Evolutionary conservation across 148 eudicot species (phyloP).

Genomic region (Silene conica): DNA sequence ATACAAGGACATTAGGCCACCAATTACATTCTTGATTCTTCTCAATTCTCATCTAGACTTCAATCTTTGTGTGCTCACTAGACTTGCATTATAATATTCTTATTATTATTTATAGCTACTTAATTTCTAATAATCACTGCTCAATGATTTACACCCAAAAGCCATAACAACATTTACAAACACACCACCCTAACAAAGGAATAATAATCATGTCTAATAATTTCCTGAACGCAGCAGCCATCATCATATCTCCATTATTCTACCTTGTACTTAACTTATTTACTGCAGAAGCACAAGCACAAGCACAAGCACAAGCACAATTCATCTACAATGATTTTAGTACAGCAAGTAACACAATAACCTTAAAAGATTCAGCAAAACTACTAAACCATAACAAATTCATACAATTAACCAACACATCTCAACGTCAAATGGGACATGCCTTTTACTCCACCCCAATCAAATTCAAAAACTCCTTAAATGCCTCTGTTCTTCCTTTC

Average conservation of each 20-base stretch:
- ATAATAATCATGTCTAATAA: background rate
- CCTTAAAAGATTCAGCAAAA: constrained; percentile 11
- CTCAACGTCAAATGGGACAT: constrained; percentile 29
- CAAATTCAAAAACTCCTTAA: constrained; percentile 22
- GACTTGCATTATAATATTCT: background rate
- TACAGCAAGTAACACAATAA: background rate
- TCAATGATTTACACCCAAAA: background rate
- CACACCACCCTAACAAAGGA: too few species aligned
- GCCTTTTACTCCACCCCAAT: constrained; percentile 31
- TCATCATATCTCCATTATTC: background rate
- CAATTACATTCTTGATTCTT: background rate
- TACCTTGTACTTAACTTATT: background rate
- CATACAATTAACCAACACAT: constrained; percentile 34
- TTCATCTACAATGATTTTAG: constrained; percentile 24
- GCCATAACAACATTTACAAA: background rate
- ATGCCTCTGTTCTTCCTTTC: constrained; percentile 26
- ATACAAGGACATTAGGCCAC: background rate
- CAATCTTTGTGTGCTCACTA: constrained; percentile 1
- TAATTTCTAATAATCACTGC: background rate
- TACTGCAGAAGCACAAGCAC: background rate
- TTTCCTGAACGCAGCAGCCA: constrained; percentile 1
- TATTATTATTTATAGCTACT: background rate
- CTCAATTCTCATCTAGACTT: background rate
- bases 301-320: background rate
- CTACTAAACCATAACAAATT: constrained; percentile 26